Conservation (phyloP, 2,329 filamentous ascomycete species). For the Botrytis byssoidea region DNA sequence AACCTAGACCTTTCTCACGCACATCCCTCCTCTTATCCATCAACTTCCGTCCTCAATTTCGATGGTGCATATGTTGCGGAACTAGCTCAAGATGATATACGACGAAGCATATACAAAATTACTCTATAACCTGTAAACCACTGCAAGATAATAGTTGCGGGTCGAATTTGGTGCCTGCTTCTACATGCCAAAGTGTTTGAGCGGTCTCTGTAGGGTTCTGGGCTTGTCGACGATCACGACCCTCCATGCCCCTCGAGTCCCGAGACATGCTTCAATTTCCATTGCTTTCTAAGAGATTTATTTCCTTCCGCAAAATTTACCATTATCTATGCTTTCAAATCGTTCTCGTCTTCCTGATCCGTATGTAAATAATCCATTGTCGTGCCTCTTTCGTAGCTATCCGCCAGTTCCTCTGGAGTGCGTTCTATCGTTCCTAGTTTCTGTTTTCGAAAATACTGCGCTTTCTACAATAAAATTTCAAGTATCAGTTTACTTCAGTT, state of each 20-base stretch:
- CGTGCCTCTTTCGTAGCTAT: background rate
- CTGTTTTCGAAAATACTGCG: no score
- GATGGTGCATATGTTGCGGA: no score
- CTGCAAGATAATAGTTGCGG: no score
- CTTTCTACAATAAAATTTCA: background rate
- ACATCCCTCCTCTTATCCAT: background rate
- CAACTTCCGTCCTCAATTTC: background rate
- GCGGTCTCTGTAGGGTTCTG: no score
- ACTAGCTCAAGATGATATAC: no score
- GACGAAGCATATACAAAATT: no score
- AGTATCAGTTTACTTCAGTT: no score
- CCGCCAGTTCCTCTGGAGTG: background rate
- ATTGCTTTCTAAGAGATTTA: fast-evolving
- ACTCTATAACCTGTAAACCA: no score
- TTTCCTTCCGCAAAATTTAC: fast-evolving
- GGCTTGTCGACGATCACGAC: no score
- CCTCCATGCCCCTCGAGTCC: background rate
- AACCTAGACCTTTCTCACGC: background rate
- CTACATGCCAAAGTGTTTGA: no score
- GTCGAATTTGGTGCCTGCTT: no score
- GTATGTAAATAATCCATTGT: background rate
- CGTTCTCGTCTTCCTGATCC: background rate
- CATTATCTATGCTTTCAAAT: background rate
- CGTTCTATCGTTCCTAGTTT: no score
- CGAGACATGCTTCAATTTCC: background rate